Evolutionary conservation across 768 basidiomycete species (phyloP).

Genomic region (Pisolithus tinctorius): DNA sequence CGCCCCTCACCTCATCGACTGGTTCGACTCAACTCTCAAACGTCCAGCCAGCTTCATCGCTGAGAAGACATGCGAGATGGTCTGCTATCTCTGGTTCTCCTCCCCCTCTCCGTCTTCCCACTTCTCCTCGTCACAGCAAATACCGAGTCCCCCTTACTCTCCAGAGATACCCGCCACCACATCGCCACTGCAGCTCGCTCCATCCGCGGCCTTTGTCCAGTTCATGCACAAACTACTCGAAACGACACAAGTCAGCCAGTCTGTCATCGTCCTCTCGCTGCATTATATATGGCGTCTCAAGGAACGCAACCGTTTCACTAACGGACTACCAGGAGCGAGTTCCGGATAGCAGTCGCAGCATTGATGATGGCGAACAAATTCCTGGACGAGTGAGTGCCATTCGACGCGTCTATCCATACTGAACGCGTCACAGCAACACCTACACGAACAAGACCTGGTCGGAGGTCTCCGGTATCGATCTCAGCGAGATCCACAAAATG

Average conservation of each 20-base stretch:
- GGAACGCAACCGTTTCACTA: conserved; percentile 61
- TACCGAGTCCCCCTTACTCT: conserved; percentile 36
- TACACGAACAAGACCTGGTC: conserved; percentile 99
- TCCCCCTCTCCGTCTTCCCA: conserved; percentile 29
- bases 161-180: conserved; percentile 32
- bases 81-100: conserved; percentile 90
- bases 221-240: conserved; percentile 92
- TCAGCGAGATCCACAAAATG: conserved; percentile 86
- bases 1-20: conserved; percentile 47
- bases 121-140: conserved; percentile 22
- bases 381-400: conserved; percentile 74
- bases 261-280: conserved; percentile 84
- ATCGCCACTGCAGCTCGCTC: conserved; percentile 67
- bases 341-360: conserved; percentile 80
- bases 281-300: conserved; percentile 88
- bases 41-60: conserved; percentile 70
- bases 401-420: neutral
- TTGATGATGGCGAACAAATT: conserved; percentile 98
- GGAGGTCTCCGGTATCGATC: conserved; percentile 80
- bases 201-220: conserved; percentile 65
- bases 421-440: conserved; percentile 59
- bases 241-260: conserved; percentile 92
- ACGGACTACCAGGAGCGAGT: conserved; percentile 76
- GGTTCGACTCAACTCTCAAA: conserved; percentile 61
- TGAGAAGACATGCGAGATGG: conserved; percentile 90